Evolutionary conservation across 2,329 filamentous ascomycete species (phyloP).

Genomic region (Aspergillus brasiliensis): DNA sequence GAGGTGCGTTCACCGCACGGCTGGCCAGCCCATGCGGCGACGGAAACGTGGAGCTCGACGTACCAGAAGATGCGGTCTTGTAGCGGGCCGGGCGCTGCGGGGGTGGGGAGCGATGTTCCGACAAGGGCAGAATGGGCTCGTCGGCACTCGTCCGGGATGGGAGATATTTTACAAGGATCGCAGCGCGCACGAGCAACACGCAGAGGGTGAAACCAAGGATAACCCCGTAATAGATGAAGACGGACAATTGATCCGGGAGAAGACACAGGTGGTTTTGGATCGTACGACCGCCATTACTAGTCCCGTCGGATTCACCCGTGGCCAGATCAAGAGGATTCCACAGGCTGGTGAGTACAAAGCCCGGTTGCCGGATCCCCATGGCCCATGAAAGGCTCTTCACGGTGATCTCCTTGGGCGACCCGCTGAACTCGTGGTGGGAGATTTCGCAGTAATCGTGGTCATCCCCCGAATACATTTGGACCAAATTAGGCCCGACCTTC

Average conservation of each 20-base stretch:
- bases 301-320: constrained; percentile 36
- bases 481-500: constrained; percentile 73
- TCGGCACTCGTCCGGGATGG: constrained; percentile 13
- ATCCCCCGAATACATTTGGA: constrained; percentile 89
- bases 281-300: constrained; percentile 50
- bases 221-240: constrained; percentile 76
- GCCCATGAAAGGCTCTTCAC: constrained; percentile 95
- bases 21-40: constrained; percentile 32
- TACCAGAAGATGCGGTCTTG: constrained; percentile 31
- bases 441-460: constrained; percentile 98
- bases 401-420: constrained; percentile 74
- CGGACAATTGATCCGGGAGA: constrained; percentile 81
- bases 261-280: constrained; percentile 89
- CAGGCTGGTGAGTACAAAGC: constrained; percentile 83
- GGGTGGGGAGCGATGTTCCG: constrained; percentile 29
- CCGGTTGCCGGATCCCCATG: constrained; percentile 88
- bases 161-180: constrained; percentile 30
- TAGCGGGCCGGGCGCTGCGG: constrained; percentile 25
- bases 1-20: constrained; percentile 27
- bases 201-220: constrained; percentile 59
- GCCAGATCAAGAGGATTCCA: constrained; percentile 81
- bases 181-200: constrained; percentile 50
- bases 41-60: constrained; percentile 34
- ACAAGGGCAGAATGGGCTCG: constrained; percentile 32
- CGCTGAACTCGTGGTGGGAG: constrained; percentile 70